Base-by-base conservation (phyloP, 345 rosid genomes). In the Lagerstroemia speciosa region DNA sequence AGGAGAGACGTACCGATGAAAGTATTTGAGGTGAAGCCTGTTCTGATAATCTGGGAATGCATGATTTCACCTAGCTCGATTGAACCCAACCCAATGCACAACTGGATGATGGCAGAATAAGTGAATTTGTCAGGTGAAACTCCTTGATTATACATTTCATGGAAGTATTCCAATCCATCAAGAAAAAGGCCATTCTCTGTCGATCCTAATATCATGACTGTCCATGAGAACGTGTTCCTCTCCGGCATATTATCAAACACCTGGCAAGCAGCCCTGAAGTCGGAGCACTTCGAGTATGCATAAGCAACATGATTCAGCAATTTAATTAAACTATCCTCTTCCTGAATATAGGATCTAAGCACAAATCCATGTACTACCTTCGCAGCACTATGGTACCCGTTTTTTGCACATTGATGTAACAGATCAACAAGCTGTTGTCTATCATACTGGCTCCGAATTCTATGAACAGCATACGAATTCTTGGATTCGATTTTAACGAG, bases 201-300 rank as follows among this genome's bases (percentile, higher is more conserved):
- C 0, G 84, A 80, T 55, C 82, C 84, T 68, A 72, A 78, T 19
- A 80, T 80, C 72, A 83, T 74, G 5, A 76, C 80, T 36, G 82
- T 80, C 84, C 86, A 83, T 3, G 86, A 80, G 73, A 83, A 78
- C 53, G 71, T 73, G 64, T 74, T 83, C 63, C 76, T 78, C 2
- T 71, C 46, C 16, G 79, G 71, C 78, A 83, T 78, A 74, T 75
- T 77, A 62, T 80, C 79, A 63, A 80, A 80, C 60, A 83, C 68
- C 41, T 48, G 65, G 55, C 65, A 60, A 69, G 84, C 81, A 33
- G 81, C 62, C 32, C 8, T 63, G 68, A 78, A 78, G 69, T 76
- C 78, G 3, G 73, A 74, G 74, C 78, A 69, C 75, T 78, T 83
- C 0, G 84, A 79, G 66, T 76, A 78, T 0, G 77, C 69, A 66